Evolutionary conservation across 2,329 filamentous ascomycete species (phyloP).

Genomic region (Arthroderma sp.): DNA sequence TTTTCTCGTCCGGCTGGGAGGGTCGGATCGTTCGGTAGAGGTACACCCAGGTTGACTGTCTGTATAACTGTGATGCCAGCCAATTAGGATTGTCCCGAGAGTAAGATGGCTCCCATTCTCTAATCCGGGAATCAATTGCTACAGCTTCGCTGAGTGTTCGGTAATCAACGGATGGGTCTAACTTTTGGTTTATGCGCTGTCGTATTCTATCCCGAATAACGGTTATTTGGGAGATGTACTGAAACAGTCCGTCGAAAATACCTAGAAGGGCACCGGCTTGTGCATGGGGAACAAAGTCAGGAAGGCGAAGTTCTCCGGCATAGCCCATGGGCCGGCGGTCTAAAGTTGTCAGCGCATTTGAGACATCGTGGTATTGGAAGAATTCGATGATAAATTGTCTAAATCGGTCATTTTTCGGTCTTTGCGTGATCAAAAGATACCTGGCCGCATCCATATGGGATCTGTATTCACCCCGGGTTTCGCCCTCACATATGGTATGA

Average conservation of each 20-base stretch:
- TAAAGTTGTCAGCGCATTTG: slow-evolving; percentile 44
- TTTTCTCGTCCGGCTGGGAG: slow-evolving; percentile 42
- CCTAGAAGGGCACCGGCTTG: slow-evolving; percentile 55
- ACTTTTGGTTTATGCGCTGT: slow-evolving; percentile 46
- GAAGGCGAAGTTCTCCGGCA: slow-evolving; percentile 40
- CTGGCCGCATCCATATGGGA: slow-evolving; percentile 66
- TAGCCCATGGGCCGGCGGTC: slow-evolving; percentile 41
- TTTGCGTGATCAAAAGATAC: slow-evolving; percentile 50
- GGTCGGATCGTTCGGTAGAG: slow-evolving; percentile 48
- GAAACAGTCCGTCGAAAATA: slow-evolving; percentile 69
- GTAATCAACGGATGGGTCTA: slow-evolving; percentile 61
- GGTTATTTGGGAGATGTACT: slow-evolving; percentile 65
- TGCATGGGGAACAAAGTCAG: slow-evolving; percentile 41
- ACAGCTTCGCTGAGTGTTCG: slow-evolving; percentile 58
- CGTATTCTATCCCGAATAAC: slow-evolving; percentile 63
- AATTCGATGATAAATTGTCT: slow-evolving; percentile 61
- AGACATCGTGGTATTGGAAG: slow-evolving; percentile 67
- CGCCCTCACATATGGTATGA: slow-evolving; percentile 49
- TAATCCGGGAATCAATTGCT: slow-evolving; percentile 61
- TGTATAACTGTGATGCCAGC: slow-evolving; percentile 46
- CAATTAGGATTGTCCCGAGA: slow-evolving; percentile 39
- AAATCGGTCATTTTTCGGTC: slow-evolving; percentile 53
- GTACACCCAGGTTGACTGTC: slow-evolving; percentile 51
- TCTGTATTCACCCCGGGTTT: slow-evolving; percentile 58
- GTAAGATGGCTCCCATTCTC: slow-evolving; percentile 56